phyloP scores from a whole-genome alignment of 1,284 basidiomycete genomes.

The Trametes polyzona region DNA sequence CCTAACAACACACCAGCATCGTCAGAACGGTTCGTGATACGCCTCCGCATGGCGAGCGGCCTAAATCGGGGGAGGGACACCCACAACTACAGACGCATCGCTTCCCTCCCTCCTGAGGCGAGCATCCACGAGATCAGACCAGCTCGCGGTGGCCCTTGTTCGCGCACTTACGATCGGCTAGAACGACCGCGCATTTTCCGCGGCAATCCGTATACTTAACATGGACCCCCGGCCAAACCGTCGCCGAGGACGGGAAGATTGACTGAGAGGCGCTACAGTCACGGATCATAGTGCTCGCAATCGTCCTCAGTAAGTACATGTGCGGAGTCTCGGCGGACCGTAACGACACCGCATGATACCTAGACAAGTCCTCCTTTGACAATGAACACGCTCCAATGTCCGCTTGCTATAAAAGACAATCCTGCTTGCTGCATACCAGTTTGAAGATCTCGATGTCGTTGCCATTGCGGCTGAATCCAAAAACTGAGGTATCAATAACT shows the following conservation, averaged over 20 bases:
- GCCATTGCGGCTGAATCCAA: too few relatives aligned
- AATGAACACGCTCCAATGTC: too few relatives aligned
- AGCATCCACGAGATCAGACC: constrained; percentile 1
- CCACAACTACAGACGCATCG: not conserved
- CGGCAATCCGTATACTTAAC: constrained; percentile 2
- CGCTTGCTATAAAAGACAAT: too few relatives aligned
- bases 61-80: not conserved
- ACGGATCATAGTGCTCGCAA: constrained; percentile 3
- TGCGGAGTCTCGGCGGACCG: not conserved
- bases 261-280: constrained; percentile 12
- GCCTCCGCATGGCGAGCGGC: not conserved
- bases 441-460: too few relatives aligned
- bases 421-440: too few relatives aligned
- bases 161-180: not conserved
- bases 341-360: not conserved
- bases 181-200: constrained; percentile 3
- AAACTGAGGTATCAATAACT: too few relatives aligned
- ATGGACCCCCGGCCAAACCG: too few relatives aligned
- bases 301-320: constrained; percentile 14
- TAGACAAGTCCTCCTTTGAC: not conserved
- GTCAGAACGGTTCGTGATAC: not conserved
- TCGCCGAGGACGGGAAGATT: not conserved
- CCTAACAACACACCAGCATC: constrained; percentile 1
- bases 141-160: constrained; percentile 8
- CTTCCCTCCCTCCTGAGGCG: not conserved